phyloP scores from a whole-genome alignment of 2,329 filamentous ascomycete species.

The Hirsutella thompsonii region DNA sequence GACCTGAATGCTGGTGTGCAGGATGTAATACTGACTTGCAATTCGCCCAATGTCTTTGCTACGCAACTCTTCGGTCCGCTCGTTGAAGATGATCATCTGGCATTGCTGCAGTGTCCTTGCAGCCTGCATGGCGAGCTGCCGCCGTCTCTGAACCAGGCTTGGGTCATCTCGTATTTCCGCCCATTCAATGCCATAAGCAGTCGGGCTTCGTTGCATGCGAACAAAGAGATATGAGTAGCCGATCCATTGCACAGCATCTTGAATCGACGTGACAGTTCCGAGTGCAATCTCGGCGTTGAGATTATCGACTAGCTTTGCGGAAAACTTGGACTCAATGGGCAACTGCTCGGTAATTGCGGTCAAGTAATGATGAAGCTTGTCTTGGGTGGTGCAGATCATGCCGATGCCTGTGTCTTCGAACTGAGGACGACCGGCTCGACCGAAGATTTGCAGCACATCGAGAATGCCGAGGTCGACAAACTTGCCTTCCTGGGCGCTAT shows the following conservation, averaged over 20 bases:
- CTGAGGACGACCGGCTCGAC: conserved; percentile 92
- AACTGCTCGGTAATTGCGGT: conserved; percentile 90
- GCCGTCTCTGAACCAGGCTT: conserved; percentile 69
- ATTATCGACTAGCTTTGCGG: conserved; percentile 87
- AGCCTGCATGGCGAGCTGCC: conserved; percentile 78
- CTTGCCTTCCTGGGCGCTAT: conserved; percentile 95
- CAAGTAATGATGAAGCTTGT: conserved; percentile 83
- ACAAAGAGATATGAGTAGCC: conserved; percentile 97
- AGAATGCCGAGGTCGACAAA: conserved; percentile 98
- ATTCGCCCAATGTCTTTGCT: conserved; percentile 94
- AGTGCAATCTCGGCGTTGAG: conserved; percentile 89
- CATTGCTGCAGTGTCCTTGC: conserved; percentile 78
- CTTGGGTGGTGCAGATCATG: conserved; percentile 94
- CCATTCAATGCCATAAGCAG: conserved; percentile 93
- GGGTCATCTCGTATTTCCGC: conserved; percentile 81
- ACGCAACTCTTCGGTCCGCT: conserved; percentile 80
- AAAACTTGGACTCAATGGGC: conserved; percentile 95
- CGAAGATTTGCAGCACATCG: conserved; percentile 95
- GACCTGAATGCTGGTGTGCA: conserved; percentile 85
- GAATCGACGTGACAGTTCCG: conserved; percentile 87
- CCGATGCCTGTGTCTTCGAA: conserved; percentile 97
- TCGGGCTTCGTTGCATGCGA: conserved; percentile 83
- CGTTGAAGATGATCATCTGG: conserved; percentile 99
- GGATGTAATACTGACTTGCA: conserved; percentile 92
- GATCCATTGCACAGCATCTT: conserved; percentile 92